Base-by-base conservation (phyloP, 495 filamentous ascomycete species). In the Xylaria curta region DNA sequence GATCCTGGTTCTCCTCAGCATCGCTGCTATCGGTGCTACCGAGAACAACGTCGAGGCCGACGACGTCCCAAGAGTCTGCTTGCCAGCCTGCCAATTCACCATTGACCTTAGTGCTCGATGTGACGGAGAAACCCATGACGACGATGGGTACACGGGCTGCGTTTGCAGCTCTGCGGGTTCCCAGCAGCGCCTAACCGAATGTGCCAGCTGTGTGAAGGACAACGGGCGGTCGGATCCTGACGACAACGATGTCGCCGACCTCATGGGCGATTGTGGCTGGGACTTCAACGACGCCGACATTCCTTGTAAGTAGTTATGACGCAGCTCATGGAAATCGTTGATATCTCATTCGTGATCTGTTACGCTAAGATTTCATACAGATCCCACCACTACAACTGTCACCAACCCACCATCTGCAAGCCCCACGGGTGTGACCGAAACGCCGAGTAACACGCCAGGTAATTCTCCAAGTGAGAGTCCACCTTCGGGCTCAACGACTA, bases 181-280 rank as follows among this genome's bases (percentile, higher is more conserved):
- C 6, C 47, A 61, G 42, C 19, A 19, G 26, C 70, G 53, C 40
- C 38, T 67, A 42, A 72, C 70, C 53, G 70, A 72, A 51, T 72
- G 70, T n/a, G 62, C 70, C 33, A 72, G 51, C 62, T 72, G 70
- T 53, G 47, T 72, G 51, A 72, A 61, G 40, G 70, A 67, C 40
- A 49, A 72, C 38, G 62, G 54, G 21, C 64, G 44, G 28, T 65
- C 60, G 0, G 70, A 72, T 28, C 53, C 62, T 9, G 63, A 72
- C 21, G 70, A 72, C 51, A 72, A 61, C 63, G 70, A 72, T 26
- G 70, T 72, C 28, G 62, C 70, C 19, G 70, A 72, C 24, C 63
- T 72, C 24, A 67, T 72, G 62, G 62, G 61, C 6, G 70, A 72
- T n/a, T 72, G 70, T 38, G 70, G 61, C 17, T 72, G 70, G 70